Base-by-base conservation (phyloP, 2,329 filamentous ascomycete species). In the Phialophora tarda region DNA sequence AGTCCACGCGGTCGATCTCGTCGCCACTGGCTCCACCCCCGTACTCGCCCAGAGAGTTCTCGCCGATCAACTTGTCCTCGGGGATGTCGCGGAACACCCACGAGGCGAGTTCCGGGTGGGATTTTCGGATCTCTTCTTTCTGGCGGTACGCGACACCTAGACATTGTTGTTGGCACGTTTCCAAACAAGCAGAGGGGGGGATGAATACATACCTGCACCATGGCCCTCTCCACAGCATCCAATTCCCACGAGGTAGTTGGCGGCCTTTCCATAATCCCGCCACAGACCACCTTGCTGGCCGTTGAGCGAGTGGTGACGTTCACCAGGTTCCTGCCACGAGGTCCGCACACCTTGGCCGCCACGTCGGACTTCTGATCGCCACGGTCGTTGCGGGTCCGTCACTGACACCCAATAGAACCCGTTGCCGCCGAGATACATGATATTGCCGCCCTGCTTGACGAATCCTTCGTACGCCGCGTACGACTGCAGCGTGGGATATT, bases 361-460 rank as follows among this genome's bases (percentile, higher is more conserved):
- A 14, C 73, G 71, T 7, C 76, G 75, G 41, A 78, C 75, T 65
- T 78, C 77, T n/a, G 77, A 68, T 23, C 77, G 76, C 65, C 77
- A 75, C n/a, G 75, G 68, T 6, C 65, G 61, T 2, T 51, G 41
- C 17, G 67, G 30, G 30, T 74, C 67, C 34, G 57, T 63, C 4
- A 50, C 63, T 4, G 64, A 59, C 3, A 66, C 59, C 67, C 67
- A 78, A 66, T 78, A 78, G 69, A 77, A 78, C 17, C 77, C 76
- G 61, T 79, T 78, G 8, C 77, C 77, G 17, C 77, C 77, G 7
- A 77, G 68, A 59, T 79, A 79, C 74, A 79, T 76, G 53, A 80
- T 64, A 61, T 73, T 75, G 1, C 78, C 77, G 8, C 78, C 77
- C 2, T 58, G 53, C 1, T 63, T 66, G 38, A 73, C 69, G 64